Conservation (phyloP, 2,329 filamentous ascomycete genomes). For the Clarireedia homoeocarpa region DNA sequence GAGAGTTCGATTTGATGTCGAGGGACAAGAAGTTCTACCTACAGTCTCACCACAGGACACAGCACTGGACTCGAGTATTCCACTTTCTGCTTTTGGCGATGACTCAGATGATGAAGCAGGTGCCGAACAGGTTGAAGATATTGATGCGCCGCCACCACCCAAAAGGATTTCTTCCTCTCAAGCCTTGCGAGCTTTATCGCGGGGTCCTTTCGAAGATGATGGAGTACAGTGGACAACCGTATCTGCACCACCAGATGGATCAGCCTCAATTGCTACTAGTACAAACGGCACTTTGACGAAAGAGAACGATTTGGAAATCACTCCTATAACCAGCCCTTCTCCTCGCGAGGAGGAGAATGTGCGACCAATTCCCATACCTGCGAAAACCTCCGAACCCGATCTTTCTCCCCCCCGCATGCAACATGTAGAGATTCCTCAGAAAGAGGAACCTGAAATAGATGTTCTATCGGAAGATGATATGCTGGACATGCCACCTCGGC, state of each 20-base stretch:
- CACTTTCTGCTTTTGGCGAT: constrained; percentile 10
- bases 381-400: background rate
- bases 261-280: constrained; percentile 21
- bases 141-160: constrained; percentile 36
- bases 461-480: constrained; percentile 19
- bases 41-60: constrained; percentile 42
- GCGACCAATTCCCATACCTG: background rate
- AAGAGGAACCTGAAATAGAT: constrained; percentile 4
- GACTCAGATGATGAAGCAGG: constrained; percentile 30
- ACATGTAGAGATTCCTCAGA: background rate
- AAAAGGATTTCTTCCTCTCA: constrained; percentile 51
- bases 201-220: constrained; percentile 41
- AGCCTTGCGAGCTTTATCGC: constrained; percentile 43
- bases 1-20: constrained; percentile 54
- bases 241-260: constrained; percentile 27
- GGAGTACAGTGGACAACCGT: constrained; percentile 29
- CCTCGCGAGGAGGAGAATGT: constrained; percentile 2
- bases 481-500: constrained; percentile 21
- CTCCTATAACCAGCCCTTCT: background rate
- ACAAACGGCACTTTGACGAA: constrained; percentile 6
- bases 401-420: background rate
- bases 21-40: constrained; percentile 52
- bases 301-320: constrained; percentile 1
- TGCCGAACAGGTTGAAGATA: constrained; percentile 26
- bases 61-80: constrained; percentile 2